Conservation (phyloP, 176 grass and related monocot species). For the Ensete ventricosum region DNA sequence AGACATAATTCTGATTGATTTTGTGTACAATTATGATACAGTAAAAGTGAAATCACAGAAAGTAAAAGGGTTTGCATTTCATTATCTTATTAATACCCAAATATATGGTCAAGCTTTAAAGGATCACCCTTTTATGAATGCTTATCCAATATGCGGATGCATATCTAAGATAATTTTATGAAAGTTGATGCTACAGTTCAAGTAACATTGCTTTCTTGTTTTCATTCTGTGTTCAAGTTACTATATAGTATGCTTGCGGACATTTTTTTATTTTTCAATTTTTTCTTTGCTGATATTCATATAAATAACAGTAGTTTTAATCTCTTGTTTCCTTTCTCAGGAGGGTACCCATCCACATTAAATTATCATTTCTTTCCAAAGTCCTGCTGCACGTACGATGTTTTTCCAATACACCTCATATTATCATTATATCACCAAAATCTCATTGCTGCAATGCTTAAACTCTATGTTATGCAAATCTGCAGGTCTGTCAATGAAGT, state of each 20-base stretch:
- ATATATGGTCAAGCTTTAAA: not conserved
- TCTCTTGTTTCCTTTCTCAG: slow-evolving; percentile 40
- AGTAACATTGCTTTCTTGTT: not conserved
- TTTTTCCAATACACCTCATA: slow-evolving; percentile 32
- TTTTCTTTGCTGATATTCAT: slow-evolving; percentile 11
- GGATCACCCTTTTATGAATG: not conserved
- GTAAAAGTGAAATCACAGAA: not conserved
- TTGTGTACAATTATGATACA: not conserved
- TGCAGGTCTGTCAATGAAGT: slow-evolving; percentile 97
- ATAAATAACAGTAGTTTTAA: slow-evolving; percentile 11
- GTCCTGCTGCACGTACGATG: slow-evolving; percentile 96
- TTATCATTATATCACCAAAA: not conserved
- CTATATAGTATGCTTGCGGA: not conserved
- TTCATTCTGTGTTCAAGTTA: not conserved
- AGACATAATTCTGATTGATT: not conserved
- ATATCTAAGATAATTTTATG: not conserved
- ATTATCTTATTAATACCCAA: not conserved
- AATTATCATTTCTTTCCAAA: slow-evolving; percentile 99
- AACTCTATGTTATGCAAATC: slow-evolving; percentile 17
- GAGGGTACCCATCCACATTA: slow-evolving; percentile 93
- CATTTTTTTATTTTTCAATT: not conserved
- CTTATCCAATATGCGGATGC: not conserved
- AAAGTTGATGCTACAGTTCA: not conserved
- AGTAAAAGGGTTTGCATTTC: not conserved
- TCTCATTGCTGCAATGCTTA: slow-evolving; percentile 10